Percentiles rank a stretch among this genome's conserved stretches.
phyloP scores from a whole-genome alignment of 2,329 filamentous ascomycete species.

The Cytospora chrysosperma region DNA sequence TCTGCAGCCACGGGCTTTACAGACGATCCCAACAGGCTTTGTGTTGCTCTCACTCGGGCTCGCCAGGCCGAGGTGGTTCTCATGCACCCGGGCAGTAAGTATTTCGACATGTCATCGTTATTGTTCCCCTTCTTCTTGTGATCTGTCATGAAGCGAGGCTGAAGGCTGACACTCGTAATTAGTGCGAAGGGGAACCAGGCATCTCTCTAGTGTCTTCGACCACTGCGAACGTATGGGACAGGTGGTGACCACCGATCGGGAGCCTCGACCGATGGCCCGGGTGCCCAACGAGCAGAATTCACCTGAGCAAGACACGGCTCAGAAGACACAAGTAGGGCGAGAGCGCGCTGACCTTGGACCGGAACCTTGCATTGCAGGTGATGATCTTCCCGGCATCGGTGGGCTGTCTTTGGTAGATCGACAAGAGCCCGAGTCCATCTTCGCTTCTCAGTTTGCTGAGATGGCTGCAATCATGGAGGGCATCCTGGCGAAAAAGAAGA shows the following conservation, averaged over 20 bases:
- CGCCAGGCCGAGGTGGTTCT: conserved; percentile 42
- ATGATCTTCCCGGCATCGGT: background rate
- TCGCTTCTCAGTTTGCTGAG: background rate
- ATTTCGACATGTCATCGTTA: background rate
- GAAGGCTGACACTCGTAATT: background rate
- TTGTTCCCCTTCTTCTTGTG: background rate
- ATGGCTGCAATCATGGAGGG: conserved; percentile 11
- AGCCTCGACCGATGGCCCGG: background rate
- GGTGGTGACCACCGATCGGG: conserved; percentile 5
- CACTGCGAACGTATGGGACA: conserved; percentile 11
- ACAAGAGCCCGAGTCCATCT: conserved; percentile 14
- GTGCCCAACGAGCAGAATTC: background rate
- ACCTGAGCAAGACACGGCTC: background rate
- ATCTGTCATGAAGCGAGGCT: no score
- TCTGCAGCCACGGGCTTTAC: conserved; percentile 40
- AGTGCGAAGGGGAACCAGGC: conserved; percentile 12
- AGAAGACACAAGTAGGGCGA: background rate
- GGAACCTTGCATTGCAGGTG: background rate
- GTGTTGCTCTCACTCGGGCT: conserved; percentile 42
- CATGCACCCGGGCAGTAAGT: conserved; percentile 35
- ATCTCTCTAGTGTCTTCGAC: background rate
- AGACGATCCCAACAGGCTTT: conserved; percentile 40
- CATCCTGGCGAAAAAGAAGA: conserved; percentile 15
- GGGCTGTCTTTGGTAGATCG: background rate
- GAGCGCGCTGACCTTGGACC: conserved; percentile 4